phyloP scores from a whole-genome alignment of 225 moss, liverwort and hornwort genomes.

The Rhytidiadelphus loreus region DNA sequence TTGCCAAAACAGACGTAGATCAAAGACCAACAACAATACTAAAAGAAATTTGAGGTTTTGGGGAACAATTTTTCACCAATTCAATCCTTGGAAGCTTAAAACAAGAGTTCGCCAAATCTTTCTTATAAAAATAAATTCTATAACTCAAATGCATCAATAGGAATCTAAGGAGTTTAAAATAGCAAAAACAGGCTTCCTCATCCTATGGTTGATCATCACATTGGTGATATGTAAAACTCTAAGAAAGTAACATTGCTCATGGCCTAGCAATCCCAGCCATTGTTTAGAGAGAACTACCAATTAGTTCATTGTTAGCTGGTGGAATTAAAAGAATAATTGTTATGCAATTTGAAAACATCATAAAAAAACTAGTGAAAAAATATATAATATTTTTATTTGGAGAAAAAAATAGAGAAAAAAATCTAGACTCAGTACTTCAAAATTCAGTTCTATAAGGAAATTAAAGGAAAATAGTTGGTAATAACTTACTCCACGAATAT shows the following conservation, averaged over 20 bases:
- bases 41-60: not conserved
- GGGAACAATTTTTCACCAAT: not conserved
- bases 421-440: rapidly evolving
- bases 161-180: not conserved
- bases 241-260: too few species aligned
- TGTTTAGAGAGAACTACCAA: rapidly evolving
- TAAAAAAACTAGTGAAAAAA: not conserved
- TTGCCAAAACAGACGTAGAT: rapidly evolving
- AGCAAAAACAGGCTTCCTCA: not conserved
- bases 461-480: not conserved
- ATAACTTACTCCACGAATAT: too few species aligned
- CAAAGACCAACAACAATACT: not conserved
- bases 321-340: not conserved
- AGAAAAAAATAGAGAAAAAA: not conserved
- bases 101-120: not conserved
- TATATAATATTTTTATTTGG: not conserved
- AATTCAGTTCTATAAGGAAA: not conserved
- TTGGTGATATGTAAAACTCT: not conserved
- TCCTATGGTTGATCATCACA: not conserved
- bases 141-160: rapidly evolving
- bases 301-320: too few species aligned
- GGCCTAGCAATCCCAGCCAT: rapidly evolving
- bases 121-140: not conserved
- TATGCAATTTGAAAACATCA: not conserved
- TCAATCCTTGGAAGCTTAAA: not conserved